Conservation (phyloP, 768 basidiomycete species). For the Boletellus ananiceps region DNA sequence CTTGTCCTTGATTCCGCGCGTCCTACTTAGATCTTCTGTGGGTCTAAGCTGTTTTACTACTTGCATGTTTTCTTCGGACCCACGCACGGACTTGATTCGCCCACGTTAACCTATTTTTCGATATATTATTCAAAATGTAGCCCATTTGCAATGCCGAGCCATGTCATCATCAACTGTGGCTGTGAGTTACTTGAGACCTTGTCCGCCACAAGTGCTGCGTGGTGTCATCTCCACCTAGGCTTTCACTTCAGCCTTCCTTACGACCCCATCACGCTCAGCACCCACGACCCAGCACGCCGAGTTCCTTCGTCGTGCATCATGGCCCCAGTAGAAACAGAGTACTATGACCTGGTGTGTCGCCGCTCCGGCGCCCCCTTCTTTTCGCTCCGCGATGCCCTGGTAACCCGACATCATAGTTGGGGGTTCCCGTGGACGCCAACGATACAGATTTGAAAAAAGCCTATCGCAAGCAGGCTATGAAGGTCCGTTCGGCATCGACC, state of each 20-base stretch:
- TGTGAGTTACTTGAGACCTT: slow-evolving; percentile 15
- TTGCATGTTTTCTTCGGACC: slow-evolving; percentile 21
- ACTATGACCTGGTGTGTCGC: slow-evolving; percentile 73
- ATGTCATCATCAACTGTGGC: slow-evolving; percentile 27
- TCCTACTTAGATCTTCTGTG: slow-evolving; percentile 1
- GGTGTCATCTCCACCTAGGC: not conserved
- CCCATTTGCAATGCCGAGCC: slow-evolving; percentile 9
- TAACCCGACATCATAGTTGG: slow-evolving; percentile 44
- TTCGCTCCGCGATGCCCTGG: not conserved
- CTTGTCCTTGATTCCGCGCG: not conserved
- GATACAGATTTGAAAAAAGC: slow-evolving; percentile 90
- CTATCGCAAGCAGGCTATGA: slow-evolving; percentile 91
- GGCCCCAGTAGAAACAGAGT: slow-evolving; percentile 89
- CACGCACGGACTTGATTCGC: slow-evolving; percentile 17
- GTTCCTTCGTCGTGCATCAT: slow-evolving; percentile 33
- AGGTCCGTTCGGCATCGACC: slow-evolving; percentile 43
- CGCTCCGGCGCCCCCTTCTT: not conserved
- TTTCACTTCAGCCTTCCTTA: not conserved
- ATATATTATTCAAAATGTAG: slow-evolving; percentile 32
- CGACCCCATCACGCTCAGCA: not conserved
- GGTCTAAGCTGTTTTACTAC: slow-evolving; percentile 14
- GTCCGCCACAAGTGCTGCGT: not conserved
- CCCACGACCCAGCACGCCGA: slow-evolving; percentile 1
- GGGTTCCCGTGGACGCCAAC: slow-evolving; percentile 64
- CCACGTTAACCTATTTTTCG: slow-evolving; percentile 21